These are phyloP conservation scores for Ascochyta viciae-villosae DNA, from an alignment of 2,329 filamentous ascomycete genomes.

Conservation along the genomic window DNA sequence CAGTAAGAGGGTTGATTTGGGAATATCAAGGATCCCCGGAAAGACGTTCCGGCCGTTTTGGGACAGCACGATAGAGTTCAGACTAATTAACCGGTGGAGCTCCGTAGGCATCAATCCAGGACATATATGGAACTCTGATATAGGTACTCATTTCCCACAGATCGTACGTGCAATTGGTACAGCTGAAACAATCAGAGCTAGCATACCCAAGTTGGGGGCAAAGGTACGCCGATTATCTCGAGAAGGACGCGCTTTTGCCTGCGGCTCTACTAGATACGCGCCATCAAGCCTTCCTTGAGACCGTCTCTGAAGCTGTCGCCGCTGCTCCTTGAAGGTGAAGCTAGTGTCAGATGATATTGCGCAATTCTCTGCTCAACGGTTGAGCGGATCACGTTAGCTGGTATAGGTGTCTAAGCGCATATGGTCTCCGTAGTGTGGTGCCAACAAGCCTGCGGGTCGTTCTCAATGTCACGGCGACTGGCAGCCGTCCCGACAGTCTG, in stretches of 20 bases:
- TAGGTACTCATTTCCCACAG: constrained; percentile 1
- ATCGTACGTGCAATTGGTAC: not conserved
- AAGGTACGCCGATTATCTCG: not conserved
- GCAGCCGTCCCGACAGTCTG: not conserved
- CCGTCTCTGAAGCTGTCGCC: not conserved
- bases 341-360: not conserved
- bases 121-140: constrained; percentile 3
- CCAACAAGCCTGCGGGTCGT: not conserved
- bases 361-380: not conserved
- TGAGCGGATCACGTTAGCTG: not conserved
- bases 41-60: constrained; percentile 4
- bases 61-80: constrained; percentile 2
- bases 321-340: not conserved
- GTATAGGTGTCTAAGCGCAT: not conserved
- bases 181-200: not conserved
- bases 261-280: not conserved
- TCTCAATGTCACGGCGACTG: not conserved
- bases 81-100: constrained; percentile 11
- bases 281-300: not conserved
- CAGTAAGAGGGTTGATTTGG: not conserved
- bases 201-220: not conserved
- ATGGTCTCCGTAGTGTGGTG: not conserved
- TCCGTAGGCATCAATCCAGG: not conserved
- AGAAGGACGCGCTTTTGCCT: not conserved
- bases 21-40: not conserved